A percentile compares a stretch with the other conserved stretches of the same genome.
Conservation (phyloP, 495 filamentous ascomycete genomes). For the Penicillium verhagenii region DNA sequence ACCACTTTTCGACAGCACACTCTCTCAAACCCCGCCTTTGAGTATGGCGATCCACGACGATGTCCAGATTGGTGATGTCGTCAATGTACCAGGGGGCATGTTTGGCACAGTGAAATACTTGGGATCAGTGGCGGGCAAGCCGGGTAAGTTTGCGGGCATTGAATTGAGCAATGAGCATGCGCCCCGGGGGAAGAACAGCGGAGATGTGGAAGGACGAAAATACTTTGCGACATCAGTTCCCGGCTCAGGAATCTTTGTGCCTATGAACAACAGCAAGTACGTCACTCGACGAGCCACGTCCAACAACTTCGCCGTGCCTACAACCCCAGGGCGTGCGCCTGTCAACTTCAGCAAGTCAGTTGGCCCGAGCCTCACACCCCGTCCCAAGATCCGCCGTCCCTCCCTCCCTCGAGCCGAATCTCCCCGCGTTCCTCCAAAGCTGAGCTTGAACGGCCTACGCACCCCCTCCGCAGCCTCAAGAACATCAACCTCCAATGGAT, state of each 20-base stretch:
- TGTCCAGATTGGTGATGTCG: constrained; percentile 79
- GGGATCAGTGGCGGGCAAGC: constrained; percentile 82
- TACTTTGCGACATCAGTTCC: constrained; percentile 82
- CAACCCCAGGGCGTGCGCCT: constrained; percentile 55
- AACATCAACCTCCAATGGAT: constrained; percentile 27
- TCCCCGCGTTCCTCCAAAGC: constrained; percentile 58
- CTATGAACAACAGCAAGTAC: constrained; percentile 79
- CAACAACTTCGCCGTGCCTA: constrained; percentile 66
- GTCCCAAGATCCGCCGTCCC: constrained; percentile 55
- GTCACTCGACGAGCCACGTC: constrained; percentile 52
- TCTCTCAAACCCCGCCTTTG: constrained; percentile 1
- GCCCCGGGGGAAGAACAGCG: constrained; percentile 86
- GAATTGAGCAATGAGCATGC: constrained; percentile 83
- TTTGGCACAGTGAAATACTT: constrained; percentile 86
- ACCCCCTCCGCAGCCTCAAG: constrained; percentile 41
- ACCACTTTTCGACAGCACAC: constrained; percentile 1
- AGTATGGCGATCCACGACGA: constrained; percentile 48
- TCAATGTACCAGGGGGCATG: constrained; percentile 96
- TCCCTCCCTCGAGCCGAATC: constrained; percentile 87
- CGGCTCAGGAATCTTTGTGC: constrained; percentile 91
- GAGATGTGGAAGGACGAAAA: constrained; percentile 81
- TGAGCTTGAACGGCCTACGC: constrained; percentile 55
- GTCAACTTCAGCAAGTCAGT: constrained; percentile 81
- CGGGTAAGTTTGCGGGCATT: constrained; percentile 90
- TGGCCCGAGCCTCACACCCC: constrained; percentile 72